These are phyloP conservation scores for Elsinoe perseae DNA, from an alignment of 2,329 filamentous ascomycete species.

Conservation along the genomic window DNA sequence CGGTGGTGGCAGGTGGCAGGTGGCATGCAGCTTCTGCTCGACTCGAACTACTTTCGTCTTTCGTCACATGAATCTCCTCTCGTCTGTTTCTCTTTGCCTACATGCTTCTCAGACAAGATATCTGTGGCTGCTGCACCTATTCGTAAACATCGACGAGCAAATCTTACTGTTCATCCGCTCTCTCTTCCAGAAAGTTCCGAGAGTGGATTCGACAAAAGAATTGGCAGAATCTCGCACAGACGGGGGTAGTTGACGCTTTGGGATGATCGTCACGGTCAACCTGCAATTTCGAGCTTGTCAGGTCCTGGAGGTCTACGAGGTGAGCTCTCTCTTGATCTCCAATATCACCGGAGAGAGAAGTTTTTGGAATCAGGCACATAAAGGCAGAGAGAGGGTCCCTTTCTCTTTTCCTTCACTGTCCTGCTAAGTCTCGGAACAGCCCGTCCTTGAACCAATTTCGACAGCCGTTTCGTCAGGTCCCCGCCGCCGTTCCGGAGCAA, in stretches of 20 bases:
- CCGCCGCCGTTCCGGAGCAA: constrained; percentile 5
- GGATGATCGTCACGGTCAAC: constrained; percentile 11
- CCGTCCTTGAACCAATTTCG: constrained; percentile 13
- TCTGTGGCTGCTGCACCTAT: too few species aligned
- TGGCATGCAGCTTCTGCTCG: not conserved
- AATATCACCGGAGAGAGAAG: not conserved
- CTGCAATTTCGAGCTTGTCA: constrained; percentile 5
- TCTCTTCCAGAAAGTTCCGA: constrained; percentile 10
- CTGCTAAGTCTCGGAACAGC: constrained; percentile 14
- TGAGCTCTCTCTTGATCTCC: not conserved
- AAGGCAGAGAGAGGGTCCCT: not conserved
- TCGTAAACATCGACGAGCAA: not conserved
- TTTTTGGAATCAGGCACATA: not conserved
- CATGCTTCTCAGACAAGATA: not conserved
- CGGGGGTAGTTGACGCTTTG: constrained; percentile 6
- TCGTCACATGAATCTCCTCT: not conserved
- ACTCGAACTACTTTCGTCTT: not conserved
- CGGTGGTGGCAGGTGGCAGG: too few species aligned
- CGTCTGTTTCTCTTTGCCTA: not conserved
- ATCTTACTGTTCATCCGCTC: not conserved
- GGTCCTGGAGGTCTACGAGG: not conserved
- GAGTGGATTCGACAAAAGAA: constrained; percentile 7
- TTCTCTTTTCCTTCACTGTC: not conserved
- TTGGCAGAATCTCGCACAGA: constrained; percentile 13
- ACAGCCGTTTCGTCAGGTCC: constrained; percentile 3